These are phyloP conservation scores for Castanopsis chinensis DNA, from an alignment of 306 rosid genomes.

Conservation along the genomic window DNA sequence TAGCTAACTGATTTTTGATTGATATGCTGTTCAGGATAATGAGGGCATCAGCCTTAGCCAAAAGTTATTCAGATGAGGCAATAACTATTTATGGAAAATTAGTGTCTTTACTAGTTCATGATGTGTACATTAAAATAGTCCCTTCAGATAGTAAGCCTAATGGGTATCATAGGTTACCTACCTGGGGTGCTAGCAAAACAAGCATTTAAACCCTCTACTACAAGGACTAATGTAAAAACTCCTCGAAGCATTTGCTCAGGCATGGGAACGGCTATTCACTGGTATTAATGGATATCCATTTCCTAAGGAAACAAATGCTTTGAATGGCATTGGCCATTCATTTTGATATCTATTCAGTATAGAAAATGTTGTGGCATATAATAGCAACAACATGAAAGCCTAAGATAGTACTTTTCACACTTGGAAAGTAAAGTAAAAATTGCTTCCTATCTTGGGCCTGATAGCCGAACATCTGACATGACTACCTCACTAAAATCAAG, in stretches of 20 bases:
- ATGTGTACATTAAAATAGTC: too few relatives aligned
- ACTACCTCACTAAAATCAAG: slow-evolving; percentile 16
- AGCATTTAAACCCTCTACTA: too few relatives aligned
- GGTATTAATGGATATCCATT: neutral
- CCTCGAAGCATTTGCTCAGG: neutral
- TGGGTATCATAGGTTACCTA: too few relatives aligned
- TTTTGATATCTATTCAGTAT: neutral
- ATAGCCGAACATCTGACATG: slow-evolving; percentile 26
- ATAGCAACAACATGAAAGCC: neutral
- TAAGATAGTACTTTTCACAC: neutral
- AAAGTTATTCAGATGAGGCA: too few relatives aligned
- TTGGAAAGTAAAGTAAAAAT: neutral
- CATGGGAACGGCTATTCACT: neutral
- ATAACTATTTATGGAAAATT: too few relatives aligned
- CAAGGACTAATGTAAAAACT: too few relatives aligned
- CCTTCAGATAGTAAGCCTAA: too few relatives aligned
- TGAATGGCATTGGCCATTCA: neutral
- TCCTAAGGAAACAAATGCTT: neutral
- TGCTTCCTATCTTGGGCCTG: slow-evolving; percentile 33
- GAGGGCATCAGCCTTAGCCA: too few relatives aligned
- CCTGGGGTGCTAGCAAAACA: too few relatives aligned
- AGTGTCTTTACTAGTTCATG: too few relatives aligned
- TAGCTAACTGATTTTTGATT: too few relatives aligned
- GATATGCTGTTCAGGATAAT: too few relatives aligned
- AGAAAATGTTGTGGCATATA: neutral